Base-by-base conservation (phyloP, 1,284 basidiomycete species). In the Omphalotus olearius region DNA sequence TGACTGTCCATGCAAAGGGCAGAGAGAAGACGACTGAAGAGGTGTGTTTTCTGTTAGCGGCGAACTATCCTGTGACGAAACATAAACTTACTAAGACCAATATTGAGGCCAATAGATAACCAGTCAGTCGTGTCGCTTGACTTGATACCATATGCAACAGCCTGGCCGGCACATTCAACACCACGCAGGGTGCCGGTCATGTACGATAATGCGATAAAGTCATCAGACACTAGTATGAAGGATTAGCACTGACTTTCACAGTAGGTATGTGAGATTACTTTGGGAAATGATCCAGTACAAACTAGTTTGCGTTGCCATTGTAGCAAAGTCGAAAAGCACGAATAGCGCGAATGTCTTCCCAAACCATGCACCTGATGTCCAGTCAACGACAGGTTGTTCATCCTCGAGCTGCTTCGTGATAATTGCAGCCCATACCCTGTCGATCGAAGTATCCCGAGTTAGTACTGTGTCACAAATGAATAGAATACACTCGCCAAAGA, bases 71-170 rank as follows among this genome's bases (percentile, higher is more conserved):
- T 3, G 4, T 16, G 23, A 10, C n/a, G 42, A 23, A 18, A 10
- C 17, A 40, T 16, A n/a, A n/a, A 60, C 64, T 51, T 45, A 66
- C 64, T 63, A 6, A 68, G 57, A 3, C 64, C 64, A 35, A 68
- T 51, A 39, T 66, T 66, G 17, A 68, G 53, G 10, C 66, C 66
- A 43, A 68, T 65, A n/a, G 64, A 66, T 6, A 67, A 47, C 66
- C 66, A 68, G 45, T 68, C 55, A 2, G 64, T 62, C 4, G 66
- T 65, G 53, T 67, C 58, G 44, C 56, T 64, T 10, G 66, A 68
- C 51, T 68, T 68, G 56, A 68, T 66, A 4, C 65, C 66, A 43
- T 63, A 68, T 33, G 66, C 66, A 39, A 68, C 66, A 3, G 66
- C 66, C 50, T 66, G 65, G 2, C 66, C 66, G 14, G 63, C 65